Evolutionary conservation across 2,329 filamentous ascomycete genomes (phyloP).

Genomic region (Sarocladium strictum): DNA sequence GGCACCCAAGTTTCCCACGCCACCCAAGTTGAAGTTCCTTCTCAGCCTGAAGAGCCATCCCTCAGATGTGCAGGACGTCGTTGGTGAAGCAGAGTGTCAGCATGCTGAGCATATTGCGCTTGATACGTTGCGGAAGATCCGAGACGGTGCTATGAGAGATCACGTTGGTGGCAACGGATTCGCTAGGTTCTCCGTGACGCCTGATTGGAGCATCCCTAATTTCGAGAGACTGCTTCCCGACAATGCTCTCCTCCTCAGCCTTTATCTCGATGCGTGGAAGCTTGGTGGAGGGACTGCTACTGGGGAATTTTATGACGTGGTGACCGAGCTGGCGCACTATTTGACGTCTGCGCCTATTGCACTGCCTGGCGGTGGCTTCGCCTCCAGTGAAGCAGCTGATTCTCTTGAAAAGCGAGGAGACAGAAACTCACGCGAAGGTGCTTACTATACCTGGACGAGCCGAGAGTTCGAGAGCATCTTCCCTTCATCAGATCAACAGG

Average conservation of each 20-base stretch:
- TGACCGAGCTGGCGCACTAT: constrained; percentile 82
- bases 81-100: constrained; percentile 73
- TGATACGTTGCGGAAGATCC: constrained; percentile 71
- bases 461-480: constrained; percentile 79
- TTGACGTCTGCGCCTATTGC: constrained; percentile 66
- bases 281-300: constrained; percentile 44
- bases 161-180: constrained; percentile 50
- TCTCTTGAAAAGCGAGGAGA: constrained; percentile 71
- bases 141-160: constrained; percentile 48
- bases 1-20: constrained; percentile 85
- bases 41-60: constrained; percentile 69
- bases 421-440: constrained; percentile 79
- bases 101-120: constrained; percentile 74
- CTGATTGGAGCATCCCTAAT: constrained; percentile 89
- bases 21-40: constrained; percentile 77
- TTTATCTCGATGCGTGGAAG: constrained; percentile 84
- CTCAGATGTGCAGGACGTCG: constrained; percentile 69
- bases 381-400: constrained; percentile 86
- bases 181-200: constrained; percentile 77
- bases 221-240: constrained; percentile 98
- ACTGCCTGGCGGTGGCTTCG: constrained; percentile 67
- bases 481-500: constrained; percentile 38
- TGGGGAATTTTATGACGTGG: constrained; percentile 68
- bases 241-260: constrained; percentile 75
- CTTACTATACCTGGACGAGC: constrained; percentile 90